Evolutionary conservation across 2,329 filamentous ascomycete genomes (phyloP).

Genomic region (Fusarium sp.): DNA sequence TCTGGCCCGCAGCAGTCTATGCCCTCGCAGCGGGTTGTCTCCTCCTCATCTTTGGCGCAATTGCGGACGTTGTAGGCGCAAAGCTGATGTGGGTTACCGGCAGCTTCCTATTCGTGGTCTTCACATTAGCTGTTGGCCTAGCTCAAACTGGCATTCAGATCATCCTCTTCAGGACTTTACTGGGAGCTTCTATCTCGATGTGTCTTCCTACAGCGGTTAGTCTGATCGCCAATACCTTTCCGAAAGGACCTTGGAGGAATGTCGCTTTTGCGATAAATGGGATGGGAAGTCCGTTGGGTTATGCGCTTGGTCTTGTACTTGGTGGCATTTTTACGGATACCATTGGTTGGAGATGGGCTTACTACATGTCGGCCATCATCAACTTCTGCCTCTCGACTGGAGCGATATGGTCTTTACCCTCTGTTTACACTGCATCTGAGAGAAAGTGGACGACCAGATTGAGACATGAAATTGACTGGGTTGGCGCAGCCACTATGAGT

Average conservation of each 20-base stretch:
- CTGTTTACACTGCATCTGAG: constrained; percentile 34
- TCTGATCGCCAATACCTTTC: constrained; percentile 53
- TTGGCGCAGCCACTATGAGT: constrained; percentile 59
- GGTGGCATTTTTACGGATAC: constrained; percentile 61
- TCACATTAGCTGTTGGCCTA: constrained; percentile 51
- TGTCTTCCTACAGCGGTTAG: constrained; percentile 53
- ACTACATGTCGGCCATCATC: constrained; percentile 54
- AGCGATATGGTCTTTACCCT: constrained; percentile 53
- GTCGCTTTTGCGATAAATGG: constrained; percentile 58
- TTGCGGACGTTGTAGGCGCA: constrained; percentile 53
- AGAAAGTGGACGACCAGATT: constrained; percentile 45
- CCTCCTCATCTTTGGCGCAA: constrained; percentile 52
- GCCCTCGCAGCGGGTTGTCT: constrained; percentile 35
- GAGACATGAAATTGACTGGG: constrained; percentile 63
- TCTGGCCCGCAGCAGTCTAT: constrained; percentile 42
- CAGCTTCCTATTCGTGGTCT: constrained; percentile 47
- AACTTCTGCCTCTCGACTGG: constrained; percentile 51
- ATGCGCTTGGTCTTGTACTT: constrained; percentile 61
- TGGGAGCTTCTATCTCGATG: constrained; percentile 53
- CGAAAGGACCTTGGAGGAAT: constrained; percentile 52
- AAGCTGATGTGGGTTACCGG: constrained; percentile 51
- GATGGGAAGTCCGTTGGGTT: constrained; percentile 59
- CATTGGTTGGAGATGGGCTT: constrained; percentile 60
- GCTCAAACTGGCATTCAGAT: constrained; percentile 51
- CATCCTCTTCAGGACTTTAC: constrained; percentile 51